Percentiles rank a stretch among this genome's conserved stretches.
Evolutionary conservation across 2,329 filamentous ascomycete genomes (phyloP).

Genomic region (Nigrospora osmanthi): DNA sequence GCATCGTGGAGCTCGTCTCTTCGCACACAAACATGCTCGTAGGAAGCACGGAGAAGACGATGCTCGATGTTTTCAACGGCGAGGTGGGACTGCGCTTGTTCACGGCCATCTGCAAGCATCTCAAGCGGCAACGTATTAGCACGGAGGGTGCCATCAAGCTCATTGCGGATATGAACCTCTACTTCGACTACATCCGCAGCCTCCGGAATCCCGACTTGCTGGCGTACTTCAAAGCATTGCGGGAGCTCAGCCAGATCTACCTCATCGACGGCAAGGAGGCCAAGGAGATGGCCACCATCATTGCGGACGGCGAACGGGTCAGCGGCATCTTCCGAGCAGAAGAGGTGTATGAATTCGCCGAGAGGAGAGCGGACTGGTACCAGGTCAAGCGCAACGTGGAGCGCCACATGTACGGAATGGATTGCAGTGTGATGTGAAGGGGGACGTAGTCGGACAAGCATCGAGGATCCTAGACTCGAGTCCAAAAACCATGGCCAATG

Average conservation of each 20-base stretch:
- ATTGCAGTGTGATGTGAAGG: slow-evolving; percentile 72
- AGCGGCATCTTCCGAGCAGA: slow-evolving; percentile 89
- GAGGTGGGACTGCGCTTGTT: slow-evolving; percentile 93
- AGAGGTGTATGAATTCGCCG: slow-evolving; percentile 96
- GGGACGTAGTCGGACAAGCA: not conserved
- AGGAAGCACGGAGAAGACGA: slow-evolving; percentile 94
- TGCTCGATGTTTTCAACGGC: slow-evolving; percentile 97
- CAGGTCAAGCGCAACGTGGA: slow-evolving; percentile 82
- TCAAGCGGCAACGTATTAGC: slow-evolving; percentile 90
- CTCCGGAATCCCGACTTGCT: slow-evolving; percentile 78
- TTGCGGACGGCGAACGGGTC: slow-evolving; percentile 86
- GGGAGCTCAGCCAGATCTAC: slow-evolving; percentile 92
- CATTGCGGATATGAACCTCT: slow-evolving; percentile 94
- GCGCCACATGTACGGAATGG: slow-evolving; percentile 93
- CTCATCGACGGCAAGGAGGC: slow-evolving; percentile 80
- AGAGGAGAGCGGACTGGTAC: slow-evolving; percentile 92
- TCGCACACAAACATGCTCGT: slow-evolving; percentile 88
- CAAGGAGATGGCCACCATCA: slow-evolving; percentile 90
- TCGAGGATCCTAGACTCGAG: not conserved
- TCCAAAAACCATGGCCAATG: not conserved
- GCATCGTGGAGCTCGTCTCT: slow-evolving; percentile 77
- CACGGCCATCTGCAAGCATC: slow-evolving; percentile 87
- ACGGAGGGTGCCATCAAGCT: slow-evolving; percentile 84
- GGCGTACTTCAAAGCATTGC: slow-evolving; percentile 83
- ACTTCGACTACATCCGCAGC: slow-evolving; percentile 75